These are phyloP conservation scores for Arctostaphylos glauca DNA, from an alignment of 148 eudicot species.

Conservation along the genomic window DNA sequence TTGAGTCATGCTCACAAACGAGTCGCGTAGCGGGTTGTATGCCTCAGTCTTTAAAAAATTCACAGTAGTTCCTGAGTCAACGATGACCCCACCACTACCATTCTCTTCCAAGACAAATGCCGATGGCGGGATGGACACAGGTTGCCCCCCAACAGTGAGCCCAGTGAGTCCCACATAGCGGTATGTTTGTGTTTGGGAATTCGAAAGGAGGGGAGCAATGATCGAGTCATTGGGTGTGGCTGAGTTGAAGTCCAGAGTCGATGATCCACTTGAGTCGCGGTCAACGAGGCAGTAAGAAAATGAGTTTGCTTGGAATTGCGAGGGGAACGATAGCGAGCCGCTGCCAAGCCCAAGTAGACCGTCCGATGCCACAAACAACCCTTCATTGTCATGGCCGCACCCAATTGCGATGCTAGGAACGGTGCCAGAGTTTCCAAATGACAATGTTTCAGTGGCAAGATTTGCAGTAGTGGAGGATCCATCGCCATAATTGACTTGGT, in stretches of 20 bases:
- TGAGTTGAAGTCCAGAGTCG: slow-evolving; percentile 57
- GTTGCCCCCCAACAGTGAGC: slow-evolving; percentile 45
- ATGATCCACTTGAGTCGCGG: slow-evolving; percentile 42
- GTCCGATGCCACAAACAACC: slow-evolving; percentile 59
- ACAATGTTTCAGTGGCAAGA: slow-evolving; percentile 64
- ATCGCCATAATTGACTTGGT: slow-evolving; percentile 80
- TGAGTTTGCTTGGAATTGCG: slow-evolving; percentile 53
- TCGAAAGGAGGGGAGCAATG: slow-evolving; percentile 27
- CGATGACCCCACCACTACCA: slow-evolving; percentile 54
- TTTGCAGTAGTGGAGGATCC: slow-evolving; percentile 73
- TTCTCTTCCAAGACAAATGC: slow-evolving; percentile 29
- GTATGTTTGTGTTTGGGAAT: slow-evolving; percentile 29
- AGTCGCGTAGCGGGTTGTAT: slow-evolving; percentile 46
- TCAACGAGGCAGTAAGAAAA: slow-evolving; percentile 63
- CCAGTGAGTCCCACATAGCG: slow-evolving; percentile 46
- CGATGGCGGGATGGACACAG: slow-evolving; percentile 30
- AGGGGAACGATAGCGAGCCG: slow-evolving; percentile 39
- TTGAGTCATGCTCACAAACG: slow-evolving; percentile 30
- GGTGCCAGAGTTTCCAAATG: slow-evolving; percentile 48
- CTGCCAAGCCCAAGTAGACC: slow-evolving; percentile 72
- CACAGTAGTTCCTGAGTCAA: slow-evolving; percentile 63
- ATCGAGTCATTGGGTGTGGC: slow-evolving; percentile 25
- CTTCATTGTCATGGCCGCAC: slow-evolving; percentile 78
- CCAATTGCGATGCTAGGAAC: slow-evolving; percentile 54
- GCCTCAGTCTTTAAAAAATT: slow-evolving; percentile 48